Percentiles rank a stretch among this genome's conserved stretches.
Evolutionary conservation across 306 rosid species (phyloP).

Genomic region (Gillenia trifoliata): DNA sequence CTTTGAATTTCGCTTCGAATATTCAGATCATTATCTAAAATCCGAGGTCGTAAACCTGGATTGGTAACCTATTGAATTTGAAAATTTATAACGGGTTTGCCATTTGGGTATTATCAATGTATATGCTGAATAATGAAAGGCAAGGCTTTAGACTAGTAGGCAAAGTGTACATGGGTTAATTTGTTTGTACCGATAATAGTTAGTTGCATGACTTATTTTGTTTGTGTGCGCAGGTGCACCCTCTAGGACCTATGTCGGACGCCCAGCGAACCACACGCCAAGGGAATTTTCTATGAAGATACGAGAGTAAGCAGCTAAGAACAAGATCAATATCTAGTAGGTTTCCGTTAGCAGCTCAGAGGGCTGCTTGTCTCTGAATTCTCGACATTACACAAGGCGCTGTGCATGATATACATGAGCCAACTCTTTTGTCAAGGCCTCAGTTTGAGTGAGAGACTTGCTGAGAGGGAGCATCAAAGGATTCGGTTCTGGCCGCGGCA

Average conservation of each 20-base stretch:
- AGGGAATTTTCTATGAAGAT: not conserved
- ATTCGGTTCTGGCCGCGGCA: not conserved
- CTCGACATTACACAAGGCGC: too few relatives aligned
- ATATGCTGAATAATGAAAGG: not conserved
- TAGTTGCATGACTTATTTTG: too few relatives aligned
- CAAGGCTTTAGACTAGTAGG: not conserved
- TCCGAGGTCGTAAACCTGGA: not conserved
- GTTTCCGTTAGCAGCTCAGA: not conserved
- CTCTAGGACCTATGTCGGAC: not conserved
- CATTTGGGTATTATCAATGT: not conserved
- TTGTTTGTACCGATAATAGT: too few relatives aligned
- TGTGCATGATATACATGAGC: not conserved
- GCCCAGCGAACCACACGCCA: not conserved
- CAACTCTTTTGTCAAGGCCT: not conserved
- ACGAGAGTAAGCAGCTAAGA: not conserved
- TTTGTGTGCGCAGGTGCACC: not conserved
- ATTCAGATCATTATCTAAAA: not conserved
- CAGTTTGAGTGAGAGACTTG: not conserved
- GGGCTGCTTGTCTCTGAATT: not conserved
- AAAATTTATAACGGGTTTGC: not conserved
- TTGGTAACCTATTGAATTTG: not conserved
- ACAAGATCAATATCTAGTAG: not conserved
- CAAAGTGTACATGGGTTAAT: not conserved
- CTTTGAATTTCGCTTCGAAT: too few relatives aligned
- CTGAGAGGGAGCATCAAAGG: not conserved